Conservation (phyloP, 2,329 filamentous ascomycete genomes). For the Cordyceps militaris region DNA sequence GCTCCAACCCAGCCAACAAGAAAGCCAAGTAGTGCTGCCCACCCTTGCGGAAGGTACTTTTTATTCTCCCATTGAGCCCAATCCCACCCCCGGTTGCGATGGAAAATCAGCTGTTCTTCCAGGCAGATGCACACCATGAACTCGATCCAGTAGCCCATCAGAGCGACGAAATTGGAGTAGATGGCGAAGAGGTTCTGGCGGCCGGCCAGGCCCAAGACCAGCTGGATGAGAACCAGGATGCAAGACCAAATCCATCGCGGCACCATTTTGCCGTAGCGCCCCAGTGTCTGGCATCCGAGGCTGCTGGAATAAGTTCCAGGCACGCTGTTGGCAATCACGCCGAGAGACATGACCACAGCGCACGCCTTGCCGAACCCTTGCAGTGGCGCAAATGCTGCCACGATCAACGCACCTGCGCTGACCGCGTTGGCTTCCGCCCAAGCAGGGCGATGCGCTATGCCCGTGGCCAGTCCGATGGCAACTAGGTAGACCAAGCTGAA, state of each 20-base stretch:
- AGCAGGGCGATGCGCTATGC: conserved; percentile 39
- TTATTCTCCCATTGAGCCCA: conserved; percentile 40
- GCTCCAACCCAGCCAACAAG: conserved; percentile 42
- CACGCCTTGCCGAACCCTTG: conserved; percentile 51
- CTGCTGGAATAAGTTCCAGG: conserved; percentile 51
- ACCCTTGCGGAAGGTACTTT: conserved; percentile 35
- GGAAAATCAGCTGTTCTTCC: conserved; percentile 38
- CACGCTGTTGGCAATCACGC: conserved; percentile 48
- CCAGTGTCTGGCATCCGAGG: conserved; percentile 51
- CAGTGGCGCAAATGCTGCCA: conserved; percentile 46
- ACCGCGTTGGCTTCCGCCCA: conserved; percentile 46
- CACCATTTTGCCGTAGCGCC: conserved; percentile 44
- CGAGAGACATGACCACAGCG: conserved; percentile 47
- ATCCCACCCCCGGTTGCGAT: conserved; percentile 33
- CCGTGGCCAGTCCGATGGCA: conserved; percentile 45
- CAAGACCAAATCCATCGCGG: conserved; percentile 49
- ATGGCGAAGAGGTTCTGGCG: conserved; percentile 46
- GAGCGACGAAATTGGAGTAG: conserved; percentile 45
- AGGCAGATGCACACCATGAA: conserved; percentile 43
- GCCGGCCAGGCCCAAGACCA: conserved; percentile 48
- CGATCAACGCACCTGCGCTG: conserved; percentile 49
- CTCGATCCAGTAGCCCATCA: conserved; percentile 50
- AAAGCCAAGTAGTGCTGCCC: conserved; percentile 38
- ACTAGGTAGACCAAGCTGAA: conserved; percentile 64
- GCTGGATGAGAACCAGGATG: conserved; percentile 45